phyloP scores from a whole-genome alignment of 1,284 basidiomycete species.

The Irpex lacteus region DNA sequence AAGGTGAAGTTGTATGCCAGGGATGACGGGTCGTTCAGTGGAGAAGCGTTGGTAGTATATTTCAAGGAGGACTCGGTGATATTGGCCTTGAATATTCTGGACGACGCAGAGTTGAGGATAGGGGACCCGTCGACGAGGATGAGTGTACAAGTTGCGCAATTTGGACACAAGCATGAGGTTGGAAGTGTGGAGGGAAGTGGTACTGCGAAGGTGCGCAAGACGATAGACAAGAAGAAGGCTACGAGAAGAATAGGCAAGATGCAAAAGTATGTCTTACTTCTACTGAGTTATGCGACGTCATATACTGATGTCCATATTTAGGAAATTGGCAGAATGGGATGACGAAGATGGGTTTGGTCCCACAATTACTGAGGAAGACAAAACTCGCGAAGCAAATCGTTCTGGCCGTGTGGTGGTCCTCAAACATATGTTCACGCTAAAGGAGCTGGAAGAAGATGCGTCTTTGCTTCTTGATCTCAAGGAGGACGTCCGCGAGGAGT shows the following conservation, averaged over 20 bases:
- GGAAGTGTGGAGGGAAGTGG: conserved; percentile 27
- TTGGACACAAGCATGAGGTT: conserved; percentile 58
- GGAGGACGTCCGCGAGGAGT: conserved; percentile 95
- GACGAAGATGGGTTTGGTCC: conserved; percentile 84
- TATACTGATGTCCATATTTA: conserved; percentile 27
- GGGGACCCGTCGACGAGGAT: conserved; percentile 77
- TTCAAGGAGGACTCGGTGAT: conserved; percentile 96
- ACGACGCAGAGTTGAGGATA: conserved; percentile 90
- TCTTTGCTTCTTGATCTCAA: conserved; percentile 85
- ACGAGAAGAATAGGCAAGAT: conserved; percentile 83
- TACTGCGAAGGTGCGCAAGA: conserved; percentile 63
- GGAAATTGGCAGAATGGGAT: conserved; percentile 85
- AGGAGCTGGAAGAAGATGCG: conserved; percentile 87
- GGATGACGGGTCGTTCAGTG: conserved; percentile 89
- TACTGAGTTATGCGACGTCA: neutral
- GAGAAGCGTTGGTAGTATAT: conserved; percentile 95
- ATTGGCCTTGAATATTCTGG: conserved; percentile 83
- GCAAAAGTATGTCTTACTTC: conserved; percentile 67
- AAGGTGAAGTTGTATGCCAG: conserved; percentile 94
- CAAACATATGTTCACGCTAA: conserved; percentile 91
- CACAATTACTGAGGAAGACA: conserved; percentile 52
- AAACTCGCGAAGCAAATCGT: conserved; percentile 43
- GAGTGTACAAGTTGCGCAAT: conserved; percentile 84
- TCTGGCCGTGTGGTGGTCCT: conserved; percentile 85
- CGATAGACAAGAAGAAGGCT: conserved; percentile 79